Conservation (phyloP, 306 rosid genomes). For the Castanospermum australe region DNA sequence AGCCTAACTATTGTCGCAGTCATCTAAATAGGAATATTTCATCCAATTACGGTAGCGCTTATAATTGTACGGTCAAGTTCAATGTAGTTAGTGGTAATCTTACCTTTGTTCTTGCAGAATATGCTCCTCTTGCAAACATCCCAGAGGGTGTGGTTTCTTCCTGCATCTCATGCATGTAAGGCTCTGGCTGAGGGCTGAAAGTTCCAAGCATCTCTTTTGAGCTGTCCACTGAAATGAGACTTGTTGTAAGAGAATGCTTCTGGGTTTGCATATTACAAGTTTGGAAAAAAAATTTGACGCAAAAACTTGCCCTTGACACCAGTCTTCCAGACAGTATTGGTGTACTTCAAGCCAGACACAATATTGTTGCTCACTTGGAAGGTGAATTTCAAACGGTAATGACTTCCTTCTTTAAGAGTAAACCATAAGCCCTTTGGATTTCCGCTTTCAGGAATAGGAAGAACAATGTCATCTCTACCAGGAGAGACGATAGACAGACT, state of each 20-base stretch:
- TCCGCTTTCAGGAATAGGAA: conserved; percentile 69
- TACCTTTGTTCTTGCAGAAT: conserved; percentile 86
- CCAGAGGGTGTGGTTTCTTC: conserved; percentile 95
- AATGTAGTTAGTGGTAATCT: not conserved
- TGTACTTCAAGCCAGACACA: conserved; percentile 88
- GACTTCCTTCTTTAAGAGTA: conserved; percentile 92
- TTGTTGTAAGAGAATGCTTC: not conserved
- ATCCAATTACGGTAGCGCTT: not conserved
- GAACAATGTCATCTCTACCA: conserved; percentile 70
- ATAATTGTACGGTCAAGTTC: not conserved
- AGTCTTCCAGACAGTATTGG: conserved; percentile 89
- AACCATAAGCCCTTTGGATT: conserved; percentile 92
- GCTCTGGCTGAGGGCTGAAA: conserved; percentile 79
- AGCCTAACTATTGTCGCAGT: not conserved
- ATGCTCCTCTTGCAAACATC: conserved; percentile 81
- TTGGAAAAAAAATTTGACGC: not conserved
- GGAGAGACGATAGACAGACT: conserved; percentile 70
- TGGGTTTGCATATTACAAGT: not conserved
- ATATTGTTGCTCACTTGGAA: conserved; percentile 80
- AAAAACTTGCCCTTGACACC: conserved; percentile 68
- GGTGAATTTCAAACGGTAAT: conserved; percentile 65
- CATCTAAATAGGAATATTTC: not conserved
- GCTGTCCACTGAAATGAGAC: conserved; percentile 67
- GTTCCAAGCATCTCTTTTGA: conserved; percentile 92
- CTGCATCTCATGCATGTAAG: conserved; percentile 77